Conservation (phyloP, 805 yeast genomes). For the Kuraishia ogatae region DNA sequence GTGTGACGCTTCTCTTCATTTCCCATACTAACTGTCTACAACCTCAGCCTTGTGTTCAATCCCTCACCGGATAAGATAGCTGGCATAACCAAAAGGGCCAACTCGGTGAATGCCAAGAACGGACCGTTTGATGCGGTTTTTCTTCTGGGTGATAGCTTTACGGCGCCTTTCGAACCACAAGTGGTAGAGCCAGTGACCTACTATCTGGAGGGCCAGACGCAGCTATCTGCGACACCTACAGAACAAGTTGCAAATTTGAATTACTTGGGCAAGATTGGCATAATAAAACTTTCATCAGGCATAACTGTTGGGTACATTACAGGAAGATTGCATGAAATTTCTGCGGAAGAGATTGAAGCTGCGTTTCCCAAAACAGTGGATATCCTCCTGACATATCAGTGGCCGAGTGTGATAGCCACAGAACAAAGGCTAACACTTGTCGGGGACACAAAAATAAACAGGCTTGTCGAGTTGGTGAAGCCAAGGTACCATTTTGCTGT, state of each 20-base stretch:
- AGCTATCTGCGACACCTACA: slow-evolving; percentile 3
- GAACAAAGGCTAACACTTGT: slow-evolving; percentile 32
- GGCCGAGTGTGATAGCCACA: slow-evolving; percentile 48
- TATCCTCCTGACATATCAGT: slow-evolving; percentile 46
- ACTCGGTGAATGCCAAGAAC: slow-evolving; percentile 41
- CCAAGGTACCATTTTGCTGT: slow-evolving; percentile 66
- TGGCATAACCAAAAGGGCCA: slow-evolving; percentile 36
- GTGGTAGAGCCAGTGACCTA: slow-evolving; percentile 12
- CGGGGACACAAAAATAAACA: slow-evolving; percentile 39
- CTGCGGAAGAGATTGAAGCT: slow-evolving; percentile 7
- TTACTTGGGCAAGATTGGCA: slow-evolving; percentile 25
- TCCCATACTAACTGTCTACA: neutral
- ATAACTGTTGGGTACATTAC: slow-evolving; percentile 37
- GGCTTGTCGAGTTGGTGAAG: slow-evolving; percentile 28
- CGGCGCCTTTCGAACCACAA: slow-evolving; percentile 6
- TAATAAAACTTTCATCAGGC: slow-evolving; percentile 33
- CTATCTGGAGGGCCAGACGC: slow-evolving; percentile 15
- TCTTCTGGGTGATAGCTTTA: slow-evolving; percentile 35
- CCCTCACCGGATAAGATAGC: slow-evolving; percentile 25
- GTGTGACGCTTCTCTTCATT: no score
- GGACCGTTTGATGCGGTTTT: slow-evolving; percentile 59
- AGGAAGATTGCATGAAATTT: slow-evolving; percentile 23
- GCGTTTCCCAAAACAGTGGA: slow-evolving; percentile 29
- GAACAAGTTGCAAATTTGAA: slow-evolving; percentile 17
- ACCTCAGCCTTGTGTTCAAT: slow-evolving; percentile 31